These are phyloP conservation scores for Musa balbisiana DNA, from an alignment of 202 grass and related monocot genomes.

Conservation along the genomic window DNA sequence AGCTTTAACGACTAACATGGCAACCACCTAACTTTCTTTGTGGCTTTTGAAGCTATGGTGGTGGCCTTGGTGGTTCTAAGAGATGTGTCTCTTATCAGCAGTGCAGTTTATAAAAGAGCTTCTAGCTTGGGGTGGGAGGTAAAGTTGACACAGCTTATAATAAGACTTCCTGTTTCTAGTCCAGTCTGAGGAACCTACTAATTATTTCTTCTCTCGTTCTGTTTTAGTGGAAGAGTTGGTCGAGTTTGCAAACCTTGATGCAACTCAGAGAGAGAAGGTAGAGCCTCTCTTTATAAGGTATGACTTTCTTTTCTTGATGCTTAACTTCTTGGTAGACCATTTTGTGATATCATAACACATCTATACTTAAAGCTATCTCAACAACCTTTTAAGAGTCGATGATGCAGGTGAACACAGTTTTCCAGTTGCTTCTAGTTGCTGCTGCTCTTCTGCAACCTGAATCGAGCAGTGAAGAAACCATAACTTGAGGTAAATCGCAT, in stretches of 20 bases:
- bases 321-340: neutral
- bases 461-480: slow-evolving; percentile 67
- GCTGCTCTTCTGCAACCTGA: slow-evolving; percentile 84
- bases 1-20: neutral
- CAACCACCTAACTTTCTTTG: neutral
- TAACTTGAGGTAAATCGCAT: slow-evolving; percentile 48
- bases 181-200: neutral
- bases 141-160: neutral
- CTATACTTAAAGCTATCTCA: neutral
- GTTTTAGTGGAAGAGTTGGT: slow-evolving; percentile 79
- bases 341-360: neutral
- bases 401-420: slow-evolving; percentile 76
- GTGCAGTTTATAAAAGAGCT: slow-evolving; percentile 84
- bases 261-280: slow-evolving; percentile 58
- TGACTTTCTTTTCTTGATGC: neutral
- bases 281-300: slow-evolving; percentile 93
- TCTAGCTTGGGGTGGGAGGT: slow-evolving; percentile 82
- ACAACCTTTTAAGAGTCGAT: neutral
- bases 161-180: slow-evolving; percentile 2
- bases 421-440: slow-evolving; percentile 83
- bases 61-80: slow-evolving; percentile 65
- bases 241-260: slow-evolving; percentile 77
- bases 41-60: slow-evolving; percentile 54
- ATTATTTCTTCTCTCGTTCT: slow-evolving; percentile 7
- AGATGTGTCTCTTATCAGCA: slow-evolving; percentile 72